Conservation (phyloP, 306 rosid species). For the Pueraria montana region DNA sequence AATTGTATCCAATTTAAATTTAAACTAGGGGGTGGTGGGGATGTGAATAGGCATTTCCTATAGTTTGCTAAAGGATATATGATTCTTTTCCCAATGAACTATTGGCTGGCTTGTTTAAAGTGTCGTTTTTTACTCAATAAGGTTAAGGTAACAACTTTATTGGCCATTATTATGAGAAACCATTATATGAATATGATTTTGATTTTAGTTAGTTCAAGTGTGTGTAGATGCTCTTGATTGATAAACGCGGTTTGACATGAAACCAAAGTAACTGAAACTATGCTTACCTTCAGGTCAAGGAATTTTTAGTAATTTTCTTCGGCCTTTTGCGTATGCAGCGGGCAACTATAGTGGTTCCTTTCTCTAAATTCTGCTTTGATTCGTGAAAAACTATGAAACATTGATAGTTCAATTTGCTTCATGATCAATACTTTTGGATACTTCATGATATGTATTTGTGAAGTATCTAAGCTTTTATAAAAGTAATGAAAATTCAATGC, state of each 20-base stretch:
- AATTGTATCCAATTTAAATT: background rate
- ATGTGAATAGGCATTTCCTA: slow-evolving; percentile 4
- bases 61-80: background rate
- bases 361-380: background rate
- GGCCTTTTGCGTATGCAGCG: background rate
- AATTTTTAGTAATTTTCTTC: too few relatives aligned
- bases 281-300: too few relatives aligned
- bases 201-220: background rate
- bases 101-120: background rate
- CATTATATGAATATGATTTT: background rate
- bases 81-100: background rate
- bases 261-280: background rate
- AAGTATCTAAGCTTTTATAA: too few relatives aligned
- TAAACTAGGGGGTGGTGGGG: background rate
- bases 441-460: too few relatives aligned
- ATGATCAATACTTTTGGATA: too few relatives aligned
- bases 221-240: background rate
- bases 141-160: background rate
- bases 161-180: background rate
- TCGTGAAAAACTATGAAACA: too few relatives aligned
- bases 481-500: too few relatives aligned
- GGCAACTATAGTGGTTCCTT: background rate
- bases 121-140: background rate
- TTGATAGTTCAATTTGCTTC: too few relatives aligned
- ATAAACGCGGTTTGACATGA: background rate